phyloP scores from a whole-genome alignment of 345 rosid species.

The Triadica sebifera region DNA sequence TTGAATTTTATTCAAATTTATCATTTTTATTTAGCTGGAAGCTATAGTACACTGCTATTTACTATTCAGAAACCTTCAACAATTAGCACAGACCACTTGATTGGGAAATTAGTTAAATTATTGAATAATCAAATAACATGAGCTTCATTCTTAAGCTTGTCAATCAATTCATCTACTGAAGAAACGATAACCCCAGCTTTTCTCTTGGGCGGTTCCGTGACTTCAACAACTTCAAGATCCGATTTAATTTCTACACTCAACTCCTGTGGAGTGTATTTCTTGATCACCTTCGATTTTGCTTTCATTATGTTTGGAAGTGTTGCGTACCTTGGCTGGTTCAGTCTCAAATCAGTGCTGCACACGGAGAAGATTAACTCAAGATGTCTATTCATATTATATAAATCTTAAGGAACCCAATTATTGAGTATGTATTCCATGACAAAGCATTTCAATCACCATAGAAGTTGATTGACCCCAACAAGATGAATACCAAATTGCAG shows the following conservation, averaged over 20 bases:
- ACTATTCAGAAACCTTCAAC: background rate
- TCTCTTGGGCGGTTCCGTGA: conserved; percentile 75
- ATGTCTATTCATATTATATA: too few relatives aligned
- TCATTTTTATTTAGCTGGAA: conserved; percentile 2
- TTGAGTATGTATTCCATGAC: too few relatives aligned
- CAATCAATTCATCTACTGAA: conserved; percentile 71
- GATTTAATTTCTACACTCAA: conserved; percentile 59
- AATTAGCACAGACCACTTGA: background rate
- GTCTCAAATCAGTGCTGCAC: conserved; percentile 82
- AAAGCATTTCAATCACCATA: too few relatives aligned
- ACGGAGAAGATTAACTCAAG: background rate
- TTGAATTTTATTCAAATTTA: background rate
- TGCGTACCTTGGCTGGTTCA: conserved; percentile 93
- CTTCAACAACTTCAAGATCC: conserved; percentile 64
- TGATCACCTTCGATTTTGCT: conserved; percentile 78
- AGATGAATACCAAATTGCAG: too few relatives aligned
- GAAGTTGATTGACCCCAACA: too few relatives aligned
- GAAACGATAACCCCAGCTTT: conserved; percentile 67
- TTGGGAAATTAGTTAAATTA: background rate
- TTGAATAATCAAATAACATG: conserved; percentile 38
- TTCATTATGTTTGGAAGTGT: conserved; percentile 96
- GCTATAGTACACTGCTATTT: background rate
- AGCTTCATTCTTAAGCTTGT: conserved; percentile 78
- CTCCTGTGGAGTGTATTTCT: conserved; percentile 65
- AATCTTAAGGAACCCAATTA: too few relatives aligned